Conservation (phyloP, 768 basidiomycete species). For the Fomitopsis serialis region DNA sequence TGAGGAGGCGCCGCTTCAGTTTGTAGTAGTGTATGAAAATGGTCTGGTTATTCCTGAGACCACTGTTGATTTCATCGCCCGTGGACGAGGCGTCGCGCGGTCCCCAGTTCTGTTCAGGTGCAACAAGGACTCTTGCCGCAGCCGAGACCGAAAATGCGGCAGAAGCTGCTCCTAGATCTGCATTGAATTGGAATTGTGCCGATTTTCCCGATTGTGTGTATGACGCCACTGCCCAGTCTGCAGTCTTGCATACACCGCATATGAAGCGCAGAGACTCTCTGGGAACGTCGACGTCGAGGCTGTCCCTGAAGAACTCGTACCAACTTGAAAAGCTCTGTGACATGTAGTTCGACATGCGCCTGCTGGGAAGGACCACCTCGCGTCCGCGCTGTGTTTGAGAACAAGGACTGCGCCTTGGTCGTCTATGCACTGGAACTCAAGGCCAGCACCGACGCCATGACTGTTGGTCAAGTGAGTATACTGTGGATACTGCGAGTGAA, state of each 20-base stretch:
- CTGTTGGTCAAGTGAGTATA: not conserved
- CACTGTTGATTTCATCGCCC: not conserved
- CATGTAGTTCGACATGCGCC: constrained; percentile 10
- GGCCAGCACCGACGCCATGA: not conserved
- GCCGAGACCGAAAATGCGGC: not conserved
- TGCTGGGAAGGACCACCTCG: constrained; percentile 4
- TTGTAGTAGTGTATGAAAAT: constrained; percentile 18
- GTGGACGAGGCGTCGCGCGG: not conserved
- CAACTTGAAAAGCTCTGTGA: constrained; percentile 6
- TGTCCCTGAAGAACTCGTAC: constrained; percentile 5
- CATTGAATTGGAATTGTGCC: constrained; percentile 1
- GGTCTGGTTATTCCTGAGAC: constrained; percentile 8
- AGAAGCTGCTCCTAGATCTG: not conserved
- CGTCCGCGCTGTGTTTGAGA: not conserved
- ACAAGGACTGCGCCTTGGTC: constrained; percentile 12
- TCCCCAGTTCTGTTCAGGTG: not conserved
- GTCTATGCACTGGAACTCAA: constrained; percentile 6
- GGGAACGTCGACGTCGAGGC: constrained; percentile 1
- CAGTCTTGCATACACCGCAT: constrained; percentile 4
- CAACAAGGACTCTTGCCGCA: not conserved
- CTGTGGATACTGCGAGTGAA: not conserved
- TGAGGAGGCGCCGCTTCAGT: constrained; percentile 7
- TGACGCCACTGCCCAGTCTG: constrained; percentile 7
- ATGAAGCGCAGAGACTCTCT: constrained; percentile 5
- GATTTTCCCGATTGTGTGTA: constrained; percentile 2